phyloP scores from a whole-genome alignment of 1,284 basidiomycete genomes.

The Malassezia obtusa region DNA sequence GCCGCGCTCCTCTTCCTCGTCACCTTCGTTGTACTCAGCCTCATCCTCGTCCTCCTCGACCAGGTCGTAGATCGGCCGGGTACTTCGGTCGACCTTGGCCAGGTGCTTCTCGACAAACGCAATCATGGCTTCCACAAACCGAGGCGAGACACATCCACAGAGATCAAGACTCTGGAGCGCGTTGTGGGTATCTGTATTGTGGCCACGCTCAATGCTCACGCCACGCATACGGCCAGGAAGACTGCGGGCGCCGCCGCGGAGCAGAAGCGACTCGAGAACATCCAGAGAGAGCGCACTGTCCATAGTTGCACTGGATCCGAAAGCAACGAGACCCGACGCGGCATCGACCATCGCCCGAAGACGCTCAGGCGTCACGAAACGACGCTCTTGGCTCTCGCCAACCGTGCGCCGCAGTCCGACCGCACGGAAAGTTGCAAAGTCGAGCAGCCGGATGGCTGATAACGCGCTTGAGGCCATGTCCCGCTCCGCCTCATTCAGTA shows the following conservation, averaged over 20 bases:
- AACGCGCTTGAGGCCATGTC: background rate
- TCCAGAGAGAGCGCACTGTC: slow-evolving; percentile 41
- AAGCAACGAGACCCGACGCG: slow-evolving; percentile 36
- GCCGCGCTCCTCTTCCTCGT: background rate
- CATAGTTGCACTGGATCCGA: slow-evolving; percentile 44
- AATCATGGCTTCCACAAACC: slow-evolving; percentile 71
- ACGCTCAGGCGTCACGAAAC: slow-evolving; percentile 83
- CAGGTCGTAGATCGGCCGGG: slow-evolving; percentile 12
- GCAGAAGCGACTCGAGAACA: slow-evolving; percentile 42
- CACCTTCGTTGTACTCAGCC: slow-evolving; percentile 16
- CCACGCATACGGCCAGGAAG: slow-evolving; percentile 33
- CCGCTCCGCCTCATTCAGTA: slow-evolving; percentile 17
- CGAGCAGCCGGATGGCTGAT: slow-evolving; percentile 33
- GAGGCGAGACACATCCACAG: slow-evolving; percentile 82
- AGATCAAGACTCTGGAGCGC: slow-evolving; percentile 75
- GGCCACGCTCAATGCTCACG: slow-evolving; percentile 36
- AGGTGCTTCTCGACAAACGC: slow-evolving; percentile 71
- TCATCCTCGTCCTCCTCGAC: slow-evolving; percentile 21
- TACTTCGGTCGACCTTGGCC: slow-evolving; percentile 16
- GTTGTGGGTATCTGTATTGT: slow-evolving; percentile 23
- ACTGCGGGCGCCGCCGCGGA: slow-evolving; percentile 39
- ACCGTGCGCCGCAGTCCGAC: slow-evolving; percentile 86
- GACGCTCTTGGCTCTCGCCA: slow-evolving; percentile 74
- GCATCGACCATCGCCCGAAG: slow-evolving; percentile 51
- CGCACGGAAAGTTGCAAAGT: slow-evolving; percentile 83